Conservation (phyloP, 2,329 filamentous ascomycete genomes). For the Fusarium musae region DNA sequence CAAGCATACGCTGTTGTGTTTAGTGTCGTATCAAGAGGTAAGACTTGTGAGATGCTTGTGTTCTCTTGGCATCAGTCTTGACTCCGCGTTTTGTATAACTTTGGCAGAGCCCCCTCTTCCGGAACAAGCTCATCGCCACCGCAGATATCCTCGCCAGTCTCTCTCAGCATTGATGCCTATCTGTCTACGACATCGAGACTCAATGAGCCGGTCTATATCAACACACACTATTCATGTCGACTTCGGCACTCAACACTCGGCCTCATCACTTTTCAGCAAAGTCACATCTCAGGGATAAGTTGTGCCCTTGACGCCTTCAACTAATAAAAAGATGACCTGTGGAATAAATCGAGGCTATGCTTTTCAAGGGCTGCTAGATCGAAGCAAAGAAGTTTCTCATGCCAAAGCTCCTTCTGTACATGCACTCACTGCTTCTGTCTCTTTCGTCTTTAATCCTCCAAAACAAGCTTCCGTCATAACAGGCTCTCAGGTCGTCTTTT, state of each 20-base stretch:
- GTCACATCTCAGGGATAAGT: no score
- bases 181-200: no score
- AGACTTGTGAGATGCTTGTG: not conserved
- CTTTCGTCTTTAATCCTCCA: constrained; percentile 34
- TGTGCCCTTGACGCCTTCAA: no score
- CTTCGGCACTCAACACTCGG: no score
- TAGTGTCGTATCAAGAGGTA: not conserved
- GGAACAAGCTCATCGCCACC: not conserved
- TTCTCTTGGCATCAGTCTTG: no score
- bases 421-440: not conserved
- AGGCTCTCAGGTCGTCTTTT: constrained; percentile 61
- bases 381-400: constrained; percentile 22
- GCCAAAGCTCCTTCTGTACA: constrained; percentile 6
- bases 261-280: no score
- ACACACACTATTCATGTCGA: no score
- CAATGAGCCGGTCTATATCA: no score
- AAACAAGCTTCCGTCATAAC: constrained; percentile 41
- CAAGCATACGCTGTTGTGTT: not conserved
- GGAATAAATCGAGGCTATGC: not conserved
- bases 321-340: no score
- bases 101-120: not conserved
- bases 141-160: not conserved
- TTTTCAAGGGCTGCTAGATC: not conserved
- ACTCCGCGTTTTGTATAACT: not conserved
- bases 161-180: not conserved